Evolutionary conservation across 495 filamentous ascomycete genomes (phyloP), one percentile per base, ranked within the genome.

Genomic region (Lasiosphaeria ovina): DNA sequence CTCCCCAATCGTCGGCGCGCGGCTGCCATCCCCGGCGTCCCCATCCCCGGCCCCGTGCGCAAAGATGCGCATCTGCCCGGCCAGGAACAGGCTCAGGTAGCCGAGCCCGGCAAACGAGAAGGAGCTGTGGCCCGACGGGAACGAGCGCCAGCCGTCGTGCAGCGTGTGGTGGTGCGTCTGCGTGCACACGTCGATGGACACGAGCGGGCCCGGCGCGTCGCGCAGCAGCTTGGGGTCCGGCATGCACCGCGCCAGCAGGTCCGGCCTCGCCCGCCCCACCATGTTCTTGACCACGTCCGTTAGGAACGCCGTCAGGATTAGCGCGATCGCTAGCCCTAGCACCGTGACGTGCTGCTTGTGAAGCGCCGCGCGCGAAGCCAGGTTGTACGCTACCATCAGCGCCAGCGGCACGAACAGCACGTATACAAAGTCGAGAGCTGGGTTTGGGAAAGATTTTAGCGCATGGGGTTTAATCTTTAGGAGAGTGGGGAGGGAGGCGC

Each of bases 221-320:
- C 73, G 74, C 2, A 89, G 82, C 0, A 90, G 92, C 17, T 82
- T 84, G 32, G 79, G 65, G 10, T 67, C 69, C 0, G 94, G 93
- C 58, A 89, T 85, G 74, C 94, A 98, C n/a, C 94, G 86, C 3
- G 87, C 85, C 38, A 98, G 84, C 11, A 98, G 75, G 70, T 99
- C 94, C 6, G 94, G 94, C 6, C 94, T 85, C 17, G 95, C 93
- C 16, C 95, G 81, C 16, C 94, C 94, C 45, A 96, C 90, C 0
- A 86, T 82, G 70, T 98, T 97, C 69, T 99, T 99, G 60, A 98
- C 80, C 0, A 93, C 76, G 66, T 98, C 95, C 55, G 95, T 97
- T 9, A 98, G 77, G 71, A 97, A 87, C 3, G 83, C 81, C 3
- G 91, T 88, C 17, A 97, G 80, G 72, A 91, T 81, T 17, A 97